Base-by-base conservation (phyloP, 805 yeast genomes). In the Priceomyces castillae region DNA sequence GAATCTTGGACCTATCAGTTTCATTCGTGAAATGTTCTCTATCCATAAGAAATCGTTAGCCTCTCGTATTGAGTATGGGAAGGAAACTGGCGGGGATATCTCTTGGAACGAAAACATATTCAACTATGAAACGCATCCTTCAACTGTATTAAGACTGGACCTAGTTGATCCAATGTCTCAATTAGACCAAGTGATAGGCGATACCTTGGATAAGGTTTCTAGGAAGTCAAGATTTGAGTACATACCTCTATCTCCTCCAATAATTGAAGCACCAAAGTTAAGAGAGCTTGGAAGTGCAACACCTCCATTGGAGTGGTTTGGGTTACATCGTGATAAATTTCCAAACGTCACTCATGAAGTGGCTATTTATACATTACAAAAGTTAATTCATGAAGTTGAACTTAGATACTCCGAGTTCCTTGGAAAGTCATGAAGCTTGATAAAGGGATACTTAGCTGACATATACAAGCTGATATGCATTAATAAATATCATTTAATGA, bases 251-350 rank as follows among this genome's bases (percentile, higher is more conserved):
- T 80, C 76, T 30, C 86, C 85, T 9, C 96, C 97, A 0, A 71
- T 78, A 5, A 89, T 94, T 30, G 95, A 86, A 48, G 86, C 94
- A 15, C 98, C 98, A 2, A 92, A 84, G 52, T 70, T 94, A 56
- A 82, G 81, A 56, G 98, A 94, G 56, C 73, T 94, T 54, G 98
- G 99, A 19, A 90, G 85, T 64, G 98, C 97, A 1, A 94, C 99
- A 0, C 99, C 99, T 1, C 99, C 99, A 2, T 67, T 94, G 45
- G 99, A 94, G 60, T 94, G 99, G 99, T 86, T 94, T 68, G 99
- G 99, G 2, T 73, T 94, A 23, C 94, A 94, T 60, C 75, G 98
- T 51, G 78, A 84, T 54, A 80, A 82, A 51, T 81, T 94, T 51
- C 99, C 99, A 0, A 82, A 86, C 33, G 74, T 86, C 46, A 84